These are phyloP conservation scores for Rhodamnia argentea DNA, from an alignment of 345 rosid genomes.

Conservation along the genomic window DNA sequence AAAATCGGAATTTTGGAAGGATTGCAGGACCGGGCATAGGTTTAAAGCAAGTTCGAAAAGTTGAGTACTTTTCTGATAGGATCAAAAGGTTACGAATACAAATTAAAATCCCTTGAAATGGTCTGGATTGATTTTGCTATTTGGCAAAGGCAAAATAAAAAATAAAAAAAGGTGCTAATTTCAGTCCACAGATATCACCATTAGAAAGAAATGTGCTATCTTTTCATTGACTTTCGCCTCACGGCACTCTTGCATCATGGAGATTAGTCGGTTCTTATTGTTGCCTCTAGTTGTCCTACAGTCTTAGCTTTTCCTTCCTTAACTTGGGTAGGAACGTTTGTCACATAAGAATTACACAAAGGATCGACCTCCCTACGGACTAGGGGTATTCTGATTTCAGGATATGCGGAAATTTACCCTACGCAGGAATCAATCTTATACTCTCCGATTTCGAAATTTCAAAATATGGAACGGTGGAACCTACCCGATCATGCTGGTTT, in stretches of 20 bases:
- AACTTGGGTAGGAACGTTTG: neutral
- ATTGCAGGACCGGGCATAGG: neutral
- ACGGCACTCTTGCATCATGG: neutral
- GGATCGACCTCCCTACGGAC: neutral
- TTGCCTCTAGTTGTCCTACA: neutral
- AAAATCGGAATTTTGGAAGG: neutral
- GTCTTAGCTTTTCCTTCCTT: neutral
- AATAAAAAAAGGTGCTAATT: neutral
- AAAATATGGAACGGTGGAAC: neutral
- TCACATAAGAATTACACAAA: neutral
- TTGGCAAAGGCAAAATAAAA: neutral
- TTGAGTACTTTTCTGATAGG: neutral
- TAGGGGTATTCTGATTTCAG: neutral
- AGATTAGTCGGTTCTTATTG: neutral
- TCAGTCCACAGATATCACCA: neutral
- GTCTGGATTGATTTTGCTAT: neutral
- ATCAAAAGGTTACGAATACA: neutral
- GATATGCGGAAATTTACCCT: neutral
- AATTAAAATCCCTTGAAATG: neutral
- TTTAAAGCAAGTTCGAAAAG: neutral
- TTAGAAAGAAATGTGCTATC: neutral
- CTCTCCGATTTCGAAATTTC: neutral
- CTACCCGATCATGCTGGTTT: fast-evolving
- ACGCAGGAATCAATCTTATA: neutral
- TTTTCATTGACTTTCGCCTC: neutral